A percentile compares a stretch with the other conserved stretches of the same genome.
phyloP scores from a whole-genome alignment of 352 stramenopile genomes.

The Thraustochytrium sp. region DNA sequence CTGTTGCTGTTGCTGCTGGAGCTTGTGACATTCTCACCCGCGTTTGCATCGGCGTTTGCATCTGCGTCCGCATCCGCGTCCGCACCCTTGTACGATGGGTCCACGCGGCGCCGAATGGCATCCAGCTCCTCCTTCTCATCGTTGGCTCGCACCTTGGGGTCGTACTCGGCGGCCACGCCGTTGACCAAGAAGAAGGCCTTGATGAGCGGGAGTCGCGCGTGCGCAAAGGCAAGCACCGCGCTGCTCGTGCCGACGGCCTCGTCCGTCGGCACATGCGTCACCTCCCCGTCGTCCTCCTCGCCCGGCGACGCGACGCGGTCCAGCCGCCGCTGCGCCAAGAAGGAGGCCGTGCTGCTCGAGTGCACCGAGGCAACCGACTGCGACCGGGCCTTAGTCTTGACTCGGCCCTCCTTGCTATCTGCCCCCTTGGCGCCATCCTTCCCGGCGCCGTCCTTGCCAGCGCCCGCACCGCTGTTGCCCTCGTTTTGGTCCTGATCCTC shows the following conservation, averaged over 20 bases:
- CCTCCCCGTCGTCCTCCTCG: not conserved
- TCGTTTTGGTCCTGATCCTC: not conserved
- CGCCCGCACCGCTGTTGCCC: not conserved
- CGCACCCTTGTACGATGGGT: not conserved
- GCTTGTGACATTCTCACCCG: too few species aligned
- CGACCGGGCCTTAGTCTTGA: not conserved
- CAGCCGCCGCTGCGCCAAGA: not conserved
- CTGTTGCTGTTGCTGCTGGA: too few species aligned
- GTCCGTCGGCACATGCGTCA: not conserved
- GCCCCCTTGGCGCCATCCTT: not conserved
- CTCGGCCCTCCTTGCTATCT: not conserved
- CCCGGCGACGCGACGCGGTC: not conserved
- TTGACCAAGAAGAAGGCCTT: constrained; percentile 44
- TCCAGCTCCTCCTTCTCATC: constrained; percentile 6
- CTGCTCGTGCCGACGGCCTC: not conserved
- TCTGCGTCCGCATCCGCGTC: too few species aligned
- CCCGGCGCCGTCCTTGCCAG: not conserved
- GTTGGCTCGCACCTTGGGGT: not conserved
- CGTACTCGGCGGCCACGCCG: not conserved
- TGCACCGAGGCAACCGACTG: not conserved
- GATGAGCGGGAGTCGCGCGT: constrained; percentile 31
- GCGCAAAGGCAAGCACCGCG: constrained; percentile 12
- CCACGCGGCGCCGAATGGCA: not conserved
- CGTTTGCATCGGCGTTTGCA: too few species aligned
- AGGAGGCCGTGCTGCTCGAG: not conserved